A percentile compares a stretch with the other conserved stretches of the same genome.
Evolutionary conservation across 768 basidiomycete genomes (phyloP).

Genomic region (Rhodotorula sphaerocarpa): DNA sequence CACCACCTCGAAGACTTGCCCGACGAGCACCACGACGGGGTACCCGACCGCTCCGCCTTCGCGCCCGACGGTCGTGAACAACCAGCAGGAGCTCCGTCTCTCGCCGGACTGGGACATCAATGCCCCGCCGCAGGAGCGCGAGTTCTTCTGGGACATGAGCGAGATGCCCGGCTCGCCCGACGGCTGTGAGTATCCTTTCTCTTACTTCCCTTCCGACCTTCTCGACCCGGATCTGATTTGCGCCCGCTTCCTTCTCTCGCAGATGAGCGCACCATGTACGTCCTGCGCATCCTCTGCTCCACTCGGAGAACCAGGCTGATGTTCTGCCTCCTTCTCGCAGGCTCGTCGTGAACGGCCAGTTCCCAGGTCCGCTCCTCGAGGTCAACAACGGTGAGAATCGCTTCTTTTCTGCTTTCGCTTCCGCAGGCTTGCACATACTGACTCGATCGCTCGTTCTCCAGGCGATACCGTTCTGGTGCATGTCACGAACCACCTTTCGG

Average conservation of each 20-base stretch:
- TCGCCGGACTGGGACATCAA: constrained; percentile 53
- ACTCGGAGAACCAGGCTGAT: background rate
- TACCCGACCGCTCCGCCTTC: background rate
- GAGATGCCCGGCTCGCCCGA: constrained; percentile 4
- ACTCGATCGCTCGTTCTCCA: background rate
- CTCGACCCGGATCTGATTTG: background rate
- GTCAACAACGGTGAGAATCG: constrained; percentile 38
- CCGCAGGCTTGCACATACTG: background rate
- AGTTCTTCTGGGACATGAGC: constrained; percentile 1
- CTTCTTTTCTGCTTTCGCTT: no score
- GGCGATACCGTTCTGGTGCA: constrained; percentile 36
- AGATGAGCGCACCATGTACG: constrained; percentile 4
- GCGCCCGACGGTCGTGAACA: constrained; percentile 53
- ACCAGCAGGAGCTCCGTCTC: constrained; percentile 67
- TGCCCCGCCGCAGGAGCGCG: constrained; percentile 13
- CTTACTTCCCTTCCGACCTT: background rate
- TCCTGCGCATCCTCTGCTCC: background rate
- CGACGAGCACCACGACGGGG: background rate
- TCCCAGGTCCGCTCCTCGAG: constrained; percentile 36
- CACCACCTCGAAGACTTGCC: background rate
- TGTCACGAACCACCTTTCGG: constrained; percentile 36
- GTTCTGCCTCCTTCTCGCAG: background rate
- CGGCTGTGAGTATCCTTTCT: constrained; percentile 8
- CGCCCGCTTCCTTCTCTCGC: background rate
- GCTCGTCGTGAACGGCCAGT: constrained; percentile 22